Conservation (phyloP, 2,329 filamentous ascomycete genomes). For the Blastomyces emzantsi region DNA sequence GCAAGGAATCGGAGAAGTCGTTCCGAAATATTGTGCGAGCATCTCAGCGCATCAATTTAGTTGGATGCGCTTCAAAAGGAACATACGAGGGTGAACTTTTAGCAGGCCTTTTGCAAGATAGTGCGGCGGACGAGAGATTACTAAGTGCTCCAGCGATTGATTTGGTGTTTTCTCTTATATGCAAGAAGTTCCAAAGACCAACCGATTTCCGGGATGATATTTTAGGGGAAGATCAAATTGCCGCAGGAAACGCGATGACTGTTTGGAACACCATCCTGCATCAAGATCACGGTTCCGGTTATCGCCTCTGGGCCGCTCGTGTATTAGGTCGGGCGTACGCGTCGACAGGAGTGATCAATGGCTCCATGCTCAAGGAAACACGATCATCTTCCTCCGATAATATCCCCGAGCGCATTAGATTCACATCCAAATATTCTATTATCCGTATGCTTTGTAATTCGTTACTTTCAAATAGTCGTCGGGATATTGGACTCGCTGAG, state of each 20-base stretch:
- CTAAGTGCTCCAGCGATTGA: conserved; percentile 59
- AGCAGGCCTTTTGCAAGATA: conserved; percentile 69
- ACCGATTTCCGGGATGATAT: conserved; percentile 54
- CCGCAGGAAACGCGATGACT: conserved; percentile 52
- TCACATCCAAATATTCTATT: conserved; percentile 53
- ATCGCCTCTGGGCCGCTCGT: conserved; percentile 75
- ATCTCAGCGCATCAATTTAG: conserved; percentile 56
- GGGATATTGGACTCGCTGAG: conserved; percentile 37
- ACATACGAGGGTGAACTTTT: conserved; percentile 73
- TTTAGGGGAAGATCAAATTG: conserved; percentile 57
- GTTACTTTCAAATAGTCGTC: conserved; percentile 49
- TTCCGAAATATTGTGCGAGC: conserved; percentile 61
- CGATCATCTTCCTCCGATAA: conserved; percentile 11
- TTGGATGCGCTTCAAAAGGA: conserved; percentile 59
- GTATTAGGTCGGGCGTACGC: conserved; percentile 78
- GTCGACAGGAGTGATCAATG: conserved; percentile 55
- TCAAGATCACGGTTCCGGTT: conserved; percentile 55
- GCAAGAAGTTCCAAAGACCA: conserved; percentile 61
- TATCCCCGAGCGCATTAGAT: conserved; percentile 14
- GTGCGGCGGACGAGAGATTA: conserved; percentile 51
- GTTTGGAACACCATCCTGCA: conserved; percentile 69
- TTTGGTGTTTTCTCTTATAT: conserved; percentile 46
- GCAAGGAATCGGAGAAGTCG: conserved; percentile 43
- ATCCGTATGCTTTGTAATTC: conserved; percentile 54
- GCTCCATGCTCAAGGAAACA: conserved; percentile 40